A percentile compares a stretch with the other conserved stretches of the same genome.
Conservation (phyloP, 2,329 filamentous ascomycete genomes). For the Curvularia sp. region DNA sequence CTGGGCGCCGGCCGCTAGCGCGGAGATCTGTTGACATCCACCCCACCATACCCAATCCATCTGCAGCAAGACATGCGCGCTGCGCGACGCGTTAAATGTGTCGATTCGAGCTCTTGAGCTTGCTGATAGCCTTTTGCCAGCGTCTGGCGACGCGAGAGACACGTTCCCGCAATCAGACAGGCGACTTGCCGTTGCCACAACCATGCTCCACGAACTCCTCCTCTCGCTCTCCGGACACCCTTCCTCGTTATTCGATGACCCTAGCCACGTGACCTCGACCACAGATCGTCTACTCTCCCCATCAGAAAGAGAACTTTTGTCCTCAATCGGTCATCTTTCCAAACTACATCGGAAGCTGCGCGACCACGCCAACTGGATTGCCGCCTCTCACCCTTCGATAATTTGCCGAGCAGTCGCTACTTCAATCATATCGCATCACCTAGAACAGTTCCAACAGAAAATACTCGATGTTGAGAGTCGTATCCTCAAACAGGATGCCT, state of each 20-base stretch:
- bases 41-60: slow-evolving; percentile 22
- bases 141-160: slow-evolving; percentile 27
- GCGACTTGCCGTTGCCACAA: slow-evolving; percentile 23
- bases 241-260: slow-evolving; percentile 77
- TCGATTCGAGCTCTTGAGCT: slow-evolving; percentile 48
- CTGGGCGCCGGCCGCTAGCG: slow-evolving; percentile 12
- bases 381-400: slow-evolving; percentile 74
- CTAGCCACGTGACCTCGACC: slow-evolving; percentile 47
- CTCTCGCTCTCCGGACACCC: slow-evolving; percentile 94
- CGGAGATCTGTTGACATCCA: slow-evolving; percentile 19
- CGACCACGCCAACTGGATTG: slow-evolving; percentile 69
- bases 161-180: slow-evolving; percentile 13
- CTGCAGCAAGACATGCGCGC: slow-evolving; percentile 20
- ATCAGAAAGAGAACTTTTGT: slow-evolving; percentile 81
- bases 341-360: slow-evolving; percentile 77
- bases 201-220: slow-evolving; percentile 98
- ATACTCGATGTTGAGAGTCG: slow-evolving; percentile 83
- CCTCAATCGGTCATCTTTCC: slow-evolving; percentile 77
- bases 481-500: slow-evolving; percentile 78
- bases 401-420: slow-evolving; percentile 88
- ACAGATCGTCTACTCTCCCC: slow-evolving; percentile 67
- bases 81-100: slow-evolving; percentile 42
- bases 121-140: slow-evolving; percentile 41
- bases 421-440: slow-evolving; percentile 74
- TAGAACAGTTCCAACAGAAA: slow-evolving; percentile 81